Base-by-base conservation (phyloP, 2,329 filamentous ascomycete species). In the Hymenoscyphus scutula region DNA sequence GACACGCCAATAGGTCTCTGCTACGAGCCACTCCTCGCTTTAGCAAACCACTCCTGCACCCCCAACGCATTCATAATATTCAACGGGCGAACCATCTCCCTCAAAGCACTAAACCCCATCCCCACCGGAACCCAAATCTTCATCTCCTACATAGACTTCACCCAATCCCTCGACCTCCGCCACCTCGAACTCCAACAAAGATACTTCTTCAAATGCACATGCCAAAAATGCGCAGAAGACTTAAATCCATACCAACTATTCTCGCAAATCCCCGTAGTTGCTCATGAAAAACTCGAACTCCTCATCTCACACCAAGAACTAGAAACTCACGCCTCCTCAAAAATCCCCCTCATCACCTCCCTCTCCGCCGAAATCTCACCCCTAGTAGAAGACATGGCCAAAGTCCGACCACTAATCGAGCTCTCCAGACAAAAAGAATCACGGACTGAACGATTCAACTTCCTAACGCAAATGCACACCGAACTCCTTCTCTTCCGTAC, bases 21-120 rank as follows among this genome's bases (percentile, higher is more conserved):
- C 64, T 74, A 88, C 41, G 82, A 86, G 65, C 77, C 82, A 0
- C 78, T 61, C 1, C 51, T 74, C 13, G 68, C 72, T 62, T 85
- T 87, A 80, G 79, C 80, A 25, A 88, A 89, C 65, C 86, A 89
- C 70, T 85, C 84, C 0, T 89, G 86, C 65, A 71, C 81, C 2
- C 85, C 85, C 3, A 88, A 86, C 66, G 83, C 85, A 1, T 76
- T 80, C 56, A 81, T 88, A 17, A 78, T 81, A 53, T 87, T 87
- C 59, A 68, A 79, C 45, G 81, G 81, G 3, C 78, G 84, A 5
- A 77, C 74, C 3, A 81, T 83, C 2, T 73, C 81, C 2, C 73
- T 89, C 15, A 77, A 80, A 41, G 82, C 85, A 1, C 77, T 82
- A 60, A 72, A 69, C 25, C 72, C 76, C 2, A 85, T 89, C 51